Evolutionary conservation across 495 filamentous ascomycete species (phyloP), one percentile per base, ranked within the genome.

Genomic region (Amorphotheca resinae): DNA sequence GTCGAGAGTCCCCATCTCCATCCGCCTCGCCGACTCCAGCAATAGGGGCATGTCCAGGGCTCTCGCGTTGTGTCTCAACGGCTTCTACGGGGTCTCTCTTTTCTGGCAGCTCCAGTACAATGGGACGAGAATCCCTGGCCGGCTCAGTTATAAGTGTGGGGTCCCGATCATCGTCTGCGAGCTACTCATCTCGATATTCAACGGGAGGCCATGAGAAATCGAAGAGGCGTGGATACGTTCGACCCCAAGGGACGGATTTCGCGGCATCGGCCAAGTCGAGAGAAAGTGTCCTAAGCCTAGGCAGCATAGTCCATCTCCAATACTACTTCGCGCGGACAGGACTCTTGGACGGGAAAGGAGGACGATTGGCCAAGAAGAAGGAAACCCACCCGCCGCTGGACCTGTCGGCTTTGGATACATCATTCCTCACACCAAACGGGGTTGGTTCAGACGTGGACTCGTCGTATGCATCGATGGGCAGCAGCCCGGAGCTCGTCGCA

Each of bases 301-400:
- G 91, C 18, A 95, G 87, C 57, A 98, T 98, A 53, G 86, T 88
- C 35, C 91, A 98, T 64, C 64, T 98, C 52, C 91, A 98, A 55
- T 95, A 98, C 60, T 98, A 96, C 59, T 98, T 98, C 59, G 89
- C 91, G 28, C 72, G 93, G 38, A 98, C 91, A 2, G 91, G 91
- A 2, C 60, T 98, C 39, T 60, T 98, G 36, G 91, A 98, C 54
- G 87, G 89, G 26, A 95, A 95, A 59, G 88, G 87, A 14, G 91
- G 79, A 37, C 84, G 87, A 45, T 63, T 88, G 41, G 77, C 80
- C 6, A 82, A 74, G 42, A 80, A 80, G 51, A 59, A 46, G 15
- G 48, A 43, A 15, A 22, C 20, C 15, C 42, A 44, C 39, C 41
- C 37, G 18, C 39, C 46, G 11, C 37, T 55, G 22, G 51, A 51